phyloP scores from a whole-genome alignment of 2,329 filamentous ascomycete genomes.

The Penicillium aurantiogriseum region DNA sequence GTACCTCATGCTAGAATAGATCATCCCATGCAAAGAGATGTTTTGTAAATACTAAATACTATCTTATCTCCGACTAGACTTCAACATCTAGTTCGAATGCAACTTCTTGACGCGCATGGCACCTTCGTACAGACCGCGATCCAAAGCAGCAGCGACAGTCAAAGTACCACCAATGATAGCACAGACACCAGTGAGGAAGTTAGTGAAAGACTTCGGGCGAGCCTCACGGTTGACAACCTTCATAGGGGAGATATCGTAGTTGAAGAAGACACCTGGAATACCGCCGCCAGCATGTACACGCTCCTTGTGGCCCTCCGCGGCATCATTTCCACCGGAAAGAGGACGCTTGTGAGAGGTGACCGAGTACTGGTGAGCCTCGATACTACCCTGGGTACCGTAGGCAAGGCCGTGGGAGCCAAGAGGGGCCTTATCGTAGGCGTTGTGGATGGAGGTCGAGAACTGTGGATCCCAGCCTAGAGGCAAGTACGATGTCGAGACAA shows the following conservation, averaged over 20 bases:
- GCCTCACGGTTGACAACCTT: conserved; percentile 98
- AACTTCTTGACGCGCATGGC: conserved; percentile 82
- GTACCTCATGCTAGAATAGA: not conserved
- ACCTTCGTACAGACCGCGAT: conserved; percentile 89
- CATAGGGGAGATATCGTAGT: conserved; percentile 99
- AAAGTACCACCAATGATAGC: conserved; percentile 92
- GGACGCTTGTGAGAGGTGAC: conserved; percentile 96
- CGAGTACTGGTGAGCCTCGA: conserved; percentile 98
- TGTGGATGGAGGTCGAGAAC: conserved; percentile 40
- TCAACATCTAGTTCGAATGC: conserved; percentile 54
- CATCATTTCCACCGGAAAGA: conserved; percentile 76
- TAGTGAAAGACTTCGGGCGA: conserved; percentile 81
- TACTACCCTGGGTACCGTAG: conserved; percentile 67
- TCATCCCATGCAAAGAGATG: not conserved
- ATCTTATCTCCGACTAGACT: not conserved
- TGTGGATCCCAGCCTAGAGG: conserved; percentile 82
- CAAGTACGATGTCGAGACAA: conserved; percentile 92
- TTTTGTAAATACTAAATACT: not conserved
- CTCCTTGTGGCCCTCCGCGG: conserved; percentile 86
- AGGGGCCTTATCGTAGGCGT: conserved; percentile 53
- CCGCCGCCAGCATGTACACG: conserved; percentile 84
- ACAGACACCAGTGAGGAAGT: conserved; percentile 91
- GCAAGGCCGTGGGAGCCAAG: conserved; percentile 69
- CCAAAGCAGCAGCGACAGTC: conserved; percentile 90
- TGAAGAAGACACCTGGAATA: conserved; percentile 98